Evolutionary conservation across 495 filamentous ascomycete species (phyloP).

Genomic region (Penicillium parvum): DNA sequence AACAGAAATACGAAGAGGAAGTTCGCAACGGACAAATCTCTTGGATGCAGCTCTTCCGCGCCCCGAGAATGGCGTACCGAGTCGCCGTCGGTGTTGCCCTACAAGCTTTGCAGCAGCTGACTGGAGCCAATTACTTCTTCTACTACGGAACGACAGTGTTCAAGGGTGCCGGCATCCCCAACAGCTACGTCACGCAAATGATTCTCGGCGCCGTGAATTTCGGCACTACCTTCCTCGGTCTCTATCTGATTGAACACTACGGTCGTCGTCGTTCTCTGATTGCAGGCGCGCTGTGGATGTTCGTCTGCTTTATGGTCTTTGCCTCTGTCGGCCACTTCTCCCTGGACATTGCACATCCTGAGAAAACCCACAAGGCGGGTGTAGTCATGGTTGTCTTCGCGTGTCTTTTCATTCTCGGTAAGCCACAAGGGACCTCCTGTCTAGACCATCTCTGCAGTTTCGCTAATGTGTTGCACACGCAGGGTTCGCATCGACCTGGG

Average conservation of each 20-base stretch:
- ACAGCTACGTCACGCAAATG: constrained; percentile 67
- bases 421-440: too few species aligned
- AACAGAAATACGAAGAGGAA: constrained; percentile 52
- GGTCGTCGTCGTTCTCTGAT: constrained; percentile 67
- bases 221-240: constrained; percentile 60
- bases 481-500: constrained; percentile 70
- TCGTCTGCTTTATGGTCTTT: constrained; percentile 66
- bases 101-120: constrained; percentile 47
- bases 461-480: too few species aligned
- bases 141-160: constrained; percentile 75
- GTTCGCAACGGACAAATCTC: constrained; percentile 37
- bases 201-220: constrained; percentile 73
- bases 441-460: too few species aligned
- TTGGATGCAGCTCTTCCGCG: constrained; percentile 53
- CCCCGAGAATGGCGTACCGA: constrained; percentile 64
- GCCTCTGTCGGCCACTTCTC: constrained; percentile 60
- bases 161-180: constrained; percentile 57
- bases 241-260: constrained; percentile 65
- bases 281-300: constrained; percentile 64
- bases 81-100: constrained; percentile 60
- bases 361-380: constrained; percentile 53
- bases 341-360: constrained; percentile 48
- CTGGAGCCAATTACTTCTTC: constrained; percentile 59
- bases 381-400: constrained; percentile 69
- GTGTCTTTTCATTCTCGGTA: constrained; percentile 57